Conservation (phyloP, 441 rosid genomes). For the Gossypium schwendimanii region DNA sequence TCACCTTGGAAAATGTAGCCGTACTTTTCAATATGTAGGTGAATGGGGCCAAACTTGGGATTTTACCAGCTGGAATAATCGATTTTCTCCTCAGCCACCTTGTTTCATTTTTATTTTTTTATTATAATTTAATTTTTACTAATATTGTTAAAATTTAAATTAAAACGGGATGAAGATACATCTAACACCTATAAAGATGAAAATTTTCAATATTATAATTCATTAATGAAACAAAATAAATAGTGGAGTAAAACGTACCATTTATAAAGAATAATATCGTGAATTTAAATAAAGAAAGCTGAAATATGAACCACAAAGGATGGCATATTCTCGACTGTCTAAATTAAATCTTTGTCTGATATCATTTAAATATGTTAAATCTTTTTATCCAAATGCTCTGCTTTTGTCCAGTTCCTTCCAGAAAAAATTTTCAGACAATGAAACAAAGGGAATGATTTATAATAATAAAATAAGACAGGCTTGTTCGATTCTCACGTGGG, state of each 20-base stretch:
- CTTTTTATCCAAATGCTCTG: not conserved
- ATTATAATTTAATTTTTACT: no score
- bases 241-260: fast-evolving
- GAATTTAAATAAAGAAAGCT: not conserved
- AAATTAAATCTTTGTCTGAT: not conserved
- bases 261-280: no score
- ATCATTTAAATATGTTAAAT: not conserved
- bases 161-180: no score
- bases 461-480: not conserved
- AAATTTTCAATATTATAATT: no score
- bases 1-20: not conserved
- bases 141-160: no score
- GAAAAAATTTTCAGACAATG: not conserved
- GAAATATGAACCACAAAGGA: not conserved
- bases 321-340: not conserved
- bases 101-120: no score
- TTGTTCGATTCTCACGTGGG: conserved; percentile 5
- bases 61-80: not conserved
- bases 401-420: not conserved
- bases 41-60: not conserved
- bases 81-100: no score
- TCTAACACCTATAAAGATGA: fast-evolving
- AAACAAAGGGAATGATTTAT: not conserved
- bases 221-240: no score
- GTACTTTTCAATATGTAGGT: not conserved